These are phyloP conservation scores for Escovopsis weberi DNA, from an alignment of 2,329 filamentous ascomycete genomes.

Conservation along the genomic window DNA sequence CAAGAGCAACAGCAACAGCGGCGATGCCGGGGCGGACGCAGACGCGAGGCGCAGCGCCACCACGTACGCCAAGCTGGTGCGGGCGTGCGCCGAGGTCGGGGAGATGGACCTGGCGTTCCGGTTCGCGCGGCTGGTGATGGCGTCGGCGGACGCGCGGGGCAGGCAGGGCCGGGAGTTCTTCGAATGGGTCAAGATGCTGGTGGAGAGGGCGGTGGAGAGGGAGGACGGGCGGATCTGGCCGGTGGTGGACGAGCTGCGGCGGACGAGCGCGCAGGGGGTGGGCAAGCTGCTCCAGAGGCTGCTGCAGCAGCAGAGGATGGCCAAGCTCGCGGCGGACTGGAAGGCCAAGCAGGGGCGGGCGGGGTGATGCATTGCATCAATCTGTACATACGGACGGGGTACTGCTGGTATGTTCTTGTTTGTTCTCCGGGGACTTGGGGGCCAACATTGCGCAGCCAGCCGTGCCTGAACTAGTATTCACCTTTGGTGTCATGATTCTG, in stretches of 20 bases:
- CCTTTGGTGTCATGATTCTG: too few relatives aligned
- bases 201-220: constrained; percentile 13
- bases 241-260: constrained; percentile 16
- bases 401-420: too few relatives aligned
- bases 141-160: constrained; percentile 1
- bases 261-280: constrained; percentile 8
- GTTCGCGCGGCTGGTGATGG: constrained; percentile 12
- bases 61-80: constrained; percentile 15
- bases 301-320: constrained; percentile 12
- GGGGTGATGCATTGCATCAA: background rate
- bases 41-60: constrained; percentile 6
- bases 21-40: too few relatives aligned
- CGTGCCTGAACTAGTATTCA: too few relatives aligned
- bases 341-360: background rate
- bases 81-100: constrained; percentile 13
- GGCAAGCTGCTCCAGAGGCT: constrained; percentile 11
- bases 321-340: constrained; percentile 7
- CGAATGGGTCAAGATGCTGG: constrained; percentile 15
- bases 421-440: too few relatives aligned
- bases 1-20: too few relatives aligned
- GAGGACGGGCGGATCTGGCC: constrained; percentile 20
- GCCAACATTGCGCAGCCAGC: too few relatives aligned
- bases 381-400: background rate
- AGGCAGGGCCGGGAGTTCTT: constrained; percentile 2
- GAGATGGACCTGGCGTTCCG: constrained; percentile 21